These are phyloP conservation scores for Cystoisospora suis DNA, from an alignment of 169 alveolate genomes.

Conservation along the genomic window DNA sequence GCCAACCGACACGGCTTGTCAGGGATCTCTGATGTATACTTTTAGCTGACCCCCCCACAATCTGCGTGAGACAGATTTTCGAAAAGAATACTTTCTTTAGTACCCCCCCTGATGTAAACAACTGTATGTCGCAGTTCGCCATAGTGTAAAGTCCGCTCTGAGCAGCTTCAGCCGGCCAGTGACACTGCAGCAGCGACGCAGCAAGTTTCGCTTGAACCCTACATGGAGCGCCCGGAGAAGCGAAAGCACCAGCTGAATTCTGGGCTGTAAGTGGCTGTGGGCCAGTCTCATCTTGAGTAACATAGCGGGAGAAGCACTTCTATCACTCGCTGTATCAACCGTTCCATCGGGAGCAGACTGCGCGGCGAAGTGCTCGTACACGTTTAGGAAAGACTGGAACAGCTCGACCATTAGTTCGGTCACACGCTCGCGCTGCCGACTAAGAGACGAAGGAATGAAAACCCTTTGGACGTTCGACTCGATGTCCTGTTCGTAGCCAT, in stretches of 20 bases:
- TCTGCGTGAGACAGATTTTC: no score
- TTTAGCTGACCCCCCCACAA: no score
- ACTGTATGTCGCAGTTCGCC: no score
- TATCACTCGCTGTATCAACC: not conserved
- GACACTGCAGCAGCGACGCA: no score
- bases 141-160: no score
- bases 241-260: conserved; percentile 6
- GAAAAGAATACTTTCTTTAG: no score
- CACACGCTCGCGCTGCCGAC: not conserved
- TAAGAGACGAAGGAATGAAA: not conserved
- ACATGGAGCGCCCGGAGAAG: not conserved
- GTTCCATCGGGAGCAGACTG: not conserved
- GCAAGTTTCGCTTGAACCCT: no score
- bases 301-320: not conserved
- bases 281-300: conserved; percentile 14
- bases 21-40: no score
- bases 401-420: conserved; percentile 12
- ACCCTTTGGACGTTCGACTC: conserved; percentile 14
- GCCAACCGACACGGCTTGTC: no score
- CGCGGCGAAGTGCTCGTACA: not conserved
- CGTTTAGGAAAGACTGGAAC: conserved; percentile 27
- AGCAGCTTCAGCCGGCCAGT: no score
- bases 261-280: conserved; percentile 24
- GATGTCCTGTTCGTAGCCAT: conserved; percentile 22
- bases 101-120: no score